Base-by-base conservation (phyloP, 306 rosid species). In the Spatholobus suberectus region DNA sequence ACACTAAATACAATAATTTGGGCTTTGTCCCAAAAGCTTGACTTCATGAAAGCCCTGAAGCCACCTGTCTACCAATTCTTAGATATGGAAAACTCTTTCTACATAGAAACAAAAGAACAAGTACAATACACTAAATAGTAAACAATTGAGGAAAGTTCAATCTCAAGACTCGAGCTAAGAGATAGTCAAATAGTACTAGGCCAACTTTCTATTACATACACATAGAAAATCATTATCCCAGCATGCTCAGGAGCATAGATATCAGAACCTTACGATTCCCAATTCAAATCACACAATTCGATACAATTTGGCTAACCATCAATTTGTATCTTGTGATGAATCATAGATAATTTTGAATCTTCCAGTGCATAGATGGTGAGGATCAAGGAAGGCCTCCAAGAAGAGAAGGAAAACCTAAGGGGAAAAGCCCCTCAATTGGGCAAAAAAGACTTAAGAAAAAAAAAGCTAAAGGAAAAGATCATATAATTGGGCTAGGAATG, bases 161-260 rank as follows among this genome's bases (percentile, higher is more conserved):
- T 44, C 68, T 29, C 7, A 43, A 55, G 59, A 47, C 51, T 26
- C 47, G 38, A 70, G 63, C 63, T 44, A 32, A 20, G 18, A 59
- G 41, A 26, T 46, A 81, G 40, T 71, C 37, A 59, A 18, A 26
- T 46, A 81, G 41, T n/a, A 44, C 27, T 49, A 49, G 20, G 4
- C 85, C 62, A 5, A 47, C 49, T 40, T 24, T 32, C 49, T 70
- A 58, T 6, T 46, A 71, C 66, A 46, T 38, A 27, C 67, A 68
- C 78, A 40, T 20, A 46, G 32, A 73, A 54, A 67, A 21, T 20
- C 44, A 6, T 35, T 51, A 20, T 66, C 54, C 68, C 40, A 8
- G 44, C 67, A 70, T 7, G 20, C 41, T 24, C n/a, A n/a, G 43
- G 4, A 54, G 40, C 18, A 65, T 29, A 41, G 43, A 38, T 24